Evolutionary conservation across 441 rosid genomes (phyloP), one percentile per base, ranked within the genome.

Genomic region (Syzygium syzygioides): DNA sequence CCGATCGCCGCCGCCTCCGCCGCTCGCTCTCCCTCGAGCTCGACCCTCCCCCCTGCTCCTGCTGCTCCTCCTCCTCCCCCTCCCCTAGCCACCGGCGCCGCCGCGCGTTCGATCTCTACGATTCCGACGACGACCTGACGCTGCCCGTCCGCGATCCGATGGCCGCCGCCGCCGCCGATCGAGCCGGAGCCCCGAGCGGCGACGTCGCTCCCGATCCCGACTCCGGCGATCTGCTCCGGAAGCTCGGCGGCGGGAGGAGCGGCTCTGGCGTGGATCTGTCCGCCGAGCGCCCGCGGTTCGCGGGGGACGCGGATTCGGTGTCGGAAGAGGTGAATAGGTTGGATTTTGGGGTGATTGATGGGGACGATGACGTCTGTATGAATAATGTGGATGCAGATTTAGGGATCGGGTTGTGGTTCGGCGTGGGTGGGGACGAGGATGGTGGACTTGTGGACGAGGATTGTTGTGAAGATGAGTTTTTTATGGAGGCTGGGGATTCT

Each of bases 281-380:
- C 18, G 53, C 25, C 53, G 52, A 95, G 92, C 96, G 94, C 88
- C 94, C 95, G 88, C 94, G 92, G 93, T 92, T 94, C 86, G 90
- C 76, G 87, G 90, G 88, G 88, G 89, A 55, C 60, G 87, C 56
- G 59, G 91, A 86, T 86, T 89, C 90, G 86, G 91, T 86, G 14
- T 60, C 90, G 79, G 95, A 92, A 86, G 91, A 94, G 32, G 88
- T 91, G 54, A 88, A 53, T 57, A 95, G 93, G 18, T 92, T 93
- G 30, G 92, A 88, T 87, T 92, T 94, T 32, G 96, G 96, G 60
- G 91, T 92, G 80, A 85, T 91, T 25, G 95, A 94, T 23, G 95
- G 87, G 14, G 71, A 85, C 76, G 89, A 90, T 85, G 95, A 90
- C 9, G 34, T 91, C 59, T 92, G 86, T 88, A 71, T 92, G 87